Base-by-base conservation (phyloP, 345 rosid genomes). In the Eucalyptus globulus region DNA sequence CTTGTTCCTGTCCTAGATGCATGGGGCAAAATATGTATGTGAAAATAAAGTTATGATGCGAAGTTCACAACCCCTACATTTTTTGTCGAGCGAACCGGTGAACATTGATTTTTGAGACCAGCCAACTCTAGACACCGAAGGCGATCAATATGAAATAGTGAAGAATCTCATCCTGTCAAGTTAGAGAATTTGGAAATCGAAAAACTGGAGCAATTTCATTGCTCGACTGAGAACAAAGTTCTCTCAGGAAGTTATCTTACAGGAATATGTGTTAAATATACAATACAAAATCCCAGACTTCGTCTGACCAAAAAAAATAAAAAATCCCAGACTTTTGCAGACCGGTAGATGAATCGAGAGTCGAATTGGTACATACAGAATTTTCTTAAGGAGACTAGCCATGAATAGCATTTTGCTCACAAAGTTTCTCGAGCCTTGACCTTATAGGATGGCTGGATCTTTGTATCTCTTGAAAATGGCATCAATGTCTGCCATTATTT, bases 401-500 rank as follows among this genome's bases (percentile, higher is more conserved):
- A 67, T 8, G 80, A 86, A 43, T 86, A 29, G 43, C 87, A 86
- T 37, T 14, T 45, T 49, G 29, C 54, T n/a, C 14, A 51, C 62
- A 50, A 37, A 40, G 62, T 50, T 43, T 9, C 47, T 19, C 14
- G 26, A 72, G 45, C 81, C 45, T 72, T 37, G 44, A 72, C 83
- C 69, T 89, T 89, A 93, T 80, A 91, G 86, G 49, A 91, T 87
- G 7, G 96, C 83, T 5, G 97, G 98, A 87, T 96, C 98, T 89
- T 89, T 96, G 93, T 93, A 94, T 94, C 93, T 95, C 93, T 90
- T 94, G 94, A 94, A 96, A 43, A 95, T 90, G 15, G 91, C 53
- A 87, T 96, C 99, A 51, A 96, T 92, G 88, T 93, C 98, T 44
- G 92, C 94, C 96, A 91, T 92, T 43, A 95, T 91, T 93, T 95